Evolutionary conservation across 1,284 basidiomycete species (phyloP), one percentile per base, ranked within the genome.

Genomic region (Takashimella koratensis): DNA sequence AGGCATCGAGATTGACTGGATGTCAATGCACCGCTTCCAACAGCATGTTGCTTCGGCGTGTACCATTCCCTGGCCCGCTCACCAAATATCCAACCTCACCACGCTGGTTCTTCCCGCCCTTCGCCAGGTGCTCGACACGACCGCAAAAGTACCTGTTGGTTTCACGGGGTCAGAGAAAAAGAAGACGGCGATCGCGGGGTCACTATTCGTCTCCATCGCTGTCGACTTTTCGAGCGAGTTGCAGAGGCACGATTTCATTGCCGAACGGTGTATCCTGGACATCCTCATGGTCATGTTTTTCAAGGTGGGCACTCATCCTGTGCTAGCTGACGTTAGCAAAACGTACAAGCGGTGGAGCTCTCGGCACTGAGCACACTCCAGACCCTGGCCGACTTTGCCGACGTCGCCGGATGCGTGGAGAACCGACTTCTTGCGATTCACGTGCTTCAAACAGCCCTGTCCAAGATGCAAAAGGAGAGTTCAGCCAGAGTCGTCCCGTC

Each of bases 41-140:
- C 70, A 66, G 46, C 68, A 69, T 43, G 69, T 71, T 3, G 67
- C 67, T 10, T 61, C 66, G 0, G 58, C 60, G 1, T 66, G 65
- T 19, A 52, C 57, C 4, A 27, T 58, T 3, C 69, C 70, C 0
- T 71, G 67, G 65, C 49, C 52, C 2, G 26, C 30, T 0, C 10
- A 36, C 16, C 30, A 36, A 36, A 39, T 48, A 22, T 58, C 60
- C 22, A 50, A 57, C 0, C 41, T 71, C 24, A 63, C 62, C 0
- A 51, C 57, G 6, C 48, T 69, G 8, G 47, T 74, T 3, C 49
- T 74, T 0, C 70, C 71, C 1, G 59, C 65, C 6, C 47, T 74
- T 13, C 58, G 66, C 43, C 46, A 52, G 8, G 57, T 65, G 1
- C 59, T 72, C 5, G 71, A 74, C 45, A 67, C 68, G 11, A 46